A percentile compares a stretch with the other conserved stretches of the same genome.
phyloP scores from a whole-genome alignment of 768 basidiomycete genomes.

The Mycena haematopus region DNA sequence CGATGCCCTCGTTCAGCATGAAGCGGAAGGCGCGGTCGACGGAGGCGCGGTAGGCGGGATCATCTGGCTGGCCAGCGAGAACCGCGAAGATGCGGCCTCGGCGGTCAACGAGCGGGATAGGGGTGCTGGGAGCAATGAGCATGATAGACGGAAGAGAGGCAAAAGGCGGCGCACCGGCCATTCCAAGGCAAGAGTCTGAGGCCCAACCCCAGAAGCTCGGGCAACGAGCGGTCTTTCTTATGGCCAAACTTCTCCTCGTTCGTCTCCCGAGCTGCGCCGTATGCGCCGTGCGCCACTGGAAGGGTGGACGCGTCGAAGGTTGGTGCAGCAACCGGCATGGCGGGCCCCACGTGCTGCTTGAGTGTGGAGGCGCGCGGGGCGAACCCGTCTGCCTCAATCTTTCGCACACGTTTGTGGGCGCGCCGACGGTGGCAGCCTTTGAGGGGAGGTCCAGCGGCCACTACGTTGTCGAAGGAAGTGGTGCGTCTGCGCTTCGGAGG shows the following conservation, averaged over 20 bases:
- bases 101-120: not conserved
- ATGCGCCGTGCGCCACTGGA: not conserved
- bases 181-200: not conserved
- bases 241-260: not conserved
- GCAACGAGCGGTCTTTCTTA: not conserved
- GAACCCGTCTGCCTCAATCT: not conserved
- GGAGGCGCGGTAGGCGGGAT: not conserved
- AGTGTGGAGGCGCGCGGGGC: not conserved
- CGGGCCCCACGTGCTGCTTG: not conserved
- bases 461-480: not conserved
- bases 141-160: not conserved
- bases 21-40: not conserved
- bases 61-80: not conserved
- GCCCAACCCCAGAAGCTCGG: not conserved
- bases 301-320: not conserved
- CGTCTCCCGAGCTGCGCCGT: not conserved
- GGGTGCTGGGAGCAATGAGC: not conserved
- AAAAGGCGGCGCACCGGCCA: not conserved
- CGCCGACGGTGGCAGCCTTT: not conserved
- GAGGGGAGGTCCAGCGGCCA: not conserved
- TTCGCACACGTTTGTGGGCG: not conserved
- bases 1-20: not conserved
- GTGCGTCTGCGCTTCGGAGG: not conserved
- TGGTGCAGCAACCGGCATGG: not conserved
- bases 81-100: not conserved